Evolutionary conservation across 352 stramenopile genomes (phyloP).

Genomic region (Thalassiosira hispida): DNA sequence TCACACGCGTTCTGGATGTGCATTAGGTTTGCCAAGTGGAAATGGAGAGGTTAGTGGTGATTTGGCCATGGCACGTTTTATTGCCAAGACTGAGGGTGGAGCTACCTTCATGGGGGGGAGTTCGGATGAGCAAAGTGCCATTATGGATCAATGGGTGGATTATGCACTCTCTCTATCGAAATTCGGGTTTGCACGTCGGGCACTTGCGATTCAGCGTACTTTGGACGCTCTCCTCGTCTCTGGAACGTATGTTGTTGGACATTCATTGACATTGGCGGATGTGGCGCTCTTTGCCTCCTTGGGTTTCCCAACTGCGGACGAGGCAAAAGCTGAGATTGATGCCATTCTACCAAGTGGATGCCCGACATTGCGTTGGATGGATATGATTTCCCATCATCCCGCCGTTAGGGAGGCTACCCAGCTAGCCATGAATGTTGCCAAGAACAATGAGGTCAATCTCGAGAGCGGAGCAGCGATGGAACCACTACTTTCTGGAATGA

Average conservation of each 20-base stretch:
- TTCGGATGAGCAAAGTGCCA: slow-evolving; percentile 83
- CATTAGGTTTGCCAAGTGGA: slow-evolving; percentile 53
- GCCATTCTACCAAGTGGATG: slow-evolving; percentile 33
- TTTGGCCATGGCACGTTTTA: slow-evolving; percentile 78
- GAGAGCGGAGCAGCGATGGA: slow-evolving; percentile 58
- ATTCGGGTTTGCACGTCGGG: slow-evolving; percentile 62
- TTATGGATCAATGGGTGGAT: slow-evolving; percentile 93
- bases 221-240: slow-evolving; percentile 90
- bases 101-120: slow-evolving; percentile 48
- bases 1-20: slow-evolving; percentile 51
- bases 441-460: slow-evolving; percentile 51
- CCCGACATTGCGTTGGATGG: slow-evolving; percentile 74
- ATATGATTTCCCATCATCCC: slow-evolving; percentile 70
- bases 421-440: slow-evolving; percentile 62
- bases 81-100: slow-evolving; percentile 37
- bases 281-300: slow-evolving; percentile 91
- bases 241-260: slow-evolving; percentile 93
- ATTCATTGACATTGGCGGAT: slow-evolving; percentile 94
- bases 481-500: slow-evolving; percentile 87
- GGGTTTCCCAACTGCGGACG: slow-evolving; percentile 67
- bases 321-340: slow-evolving; percentile 26
- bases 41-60: slow-evolving; percentile 67
- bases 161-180: slow-evolving; percentile 85
- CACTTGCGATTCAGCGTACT: slow-evolving; percentile 82
- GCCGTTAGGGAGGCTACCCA: slow-evolving; percentile 74